Base-by-base conservation (phyloP, 768 basidiomycete genomes). In the Krasilnikovozyma curviuscula region DNA sequence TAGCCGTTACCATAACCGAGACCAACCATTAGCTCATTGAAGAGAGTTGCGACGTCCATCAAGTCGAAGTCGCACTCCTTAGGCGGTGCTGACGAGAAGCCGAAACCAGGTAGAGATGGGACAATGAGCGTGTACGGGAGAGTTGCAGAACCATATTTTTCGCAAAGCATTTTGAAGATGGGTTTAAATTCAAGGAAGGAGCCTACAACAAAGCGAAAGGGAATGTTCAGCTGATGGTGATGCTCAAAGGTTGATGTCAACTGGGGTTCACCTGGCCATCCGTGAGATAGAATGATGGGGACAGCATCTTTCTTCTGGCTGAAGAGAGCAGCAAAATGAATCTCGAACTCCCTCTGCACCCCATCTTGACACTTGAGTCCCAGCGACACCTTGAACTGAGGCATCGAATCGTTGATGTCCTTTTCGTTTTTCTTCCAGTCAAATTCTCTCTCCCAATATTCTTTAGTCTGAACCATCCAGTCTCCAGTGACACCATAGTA, bases 11-110 rank as follows among this genome's bases (percentile, higher is more conserved):
- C 53, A 24, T 62, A 59, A 3, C 63, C 63, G n/a, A 65, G 44
- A 14, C 60, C 61, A 14, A 54, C 47, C 63, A 66, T 63, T 23
- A 65, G 52, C 21, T 52, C 32, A 30, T 62, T 53, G 48, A 62
- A 55, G 5, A 63, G 39, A 29, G 48, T 49, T 8, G 56, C 58
- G 13, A 61, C 52, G 33, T 62, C 58, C 28, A 52, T 32, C n/a
- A 55, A 48, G 4, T 46, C 44, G 23, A 61, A 59, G 7, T 60
- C 55, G 5, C 28, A 21, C 30, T 64, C 62, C 1, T 51, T 32
- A 2, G 60, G 59, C 9, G 63, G 59, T 1, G 52, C 49, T 0
- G 52, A 50, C 2, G 61, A 62, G 57, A 62, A 64, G 5, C 55
- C 50, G 40, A 51, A 59, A 7, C 63, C 57, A 9, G 60, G 57